Base-by-base conservation (phyloP, 1,284 basidiomycete genomes). In the Phaffia rhodozyma region DNA sequence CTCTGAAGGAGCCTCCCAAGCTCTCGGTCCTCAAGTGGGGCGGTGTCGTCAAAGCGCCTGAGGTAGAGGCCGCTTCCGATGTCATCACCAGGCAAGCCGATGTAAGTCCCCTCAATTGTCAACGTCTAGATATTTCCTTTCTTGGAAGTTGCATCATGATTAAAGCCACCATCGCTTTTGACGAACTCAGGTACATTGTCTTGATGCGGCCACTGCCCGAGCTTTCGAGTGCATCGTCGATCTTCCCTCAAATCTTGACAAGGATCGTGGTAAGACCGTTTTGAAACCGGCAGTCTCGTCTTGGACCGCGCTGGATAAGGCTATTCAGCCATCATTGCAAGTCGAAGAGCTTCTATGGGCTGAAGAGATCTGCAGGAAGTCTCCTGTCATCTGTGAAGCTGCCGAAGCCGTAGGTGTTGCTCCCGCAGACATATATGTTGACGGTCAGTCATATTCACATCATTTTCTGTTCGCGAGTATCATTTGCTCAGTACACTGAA, bases 321-420 rank as follows among this genome's bases (percentile, higher is more conserved):
- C 75, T 21, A 67, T 76, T 11, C 78, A 79, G 68, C 78, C 77
- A 0, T 74, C 72, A 13, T 72, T 79, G 49, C 77, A 78, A 55
- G 69, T 74, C 48, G 78, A 79, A 69, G 78, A 79, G 71, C 75
- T 79, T 11, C 70, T 75, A 54, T 74, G 74, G 70, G 74, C 76
- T 48, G 78, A 79, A 69, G 71, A 75, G 52, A 70, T 75, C 51
- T 77, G 77, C 62, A 69, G 73, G 61, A 71, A 71, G 52, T 72
- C 78, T 68, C 66, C 72, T 16, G 68, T 71, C 57, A 73, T 79
- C 59, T 72, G 75, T 63, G 71, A 69, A 43, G 71, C 75, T 3
- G 75, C 74, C 62, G 71, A 72, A 1, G 77, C 76, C 3, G 72
- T 79, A 51, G 78, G 77, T 49, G 71, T 78, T 51, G 68, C 72